A percentile compares a stretch with the other conserved stretches of the same genome.
phyloP scores from a whole-genome alignment of 177 flowering plant species.

The Telopea speciosissima region DNA sequence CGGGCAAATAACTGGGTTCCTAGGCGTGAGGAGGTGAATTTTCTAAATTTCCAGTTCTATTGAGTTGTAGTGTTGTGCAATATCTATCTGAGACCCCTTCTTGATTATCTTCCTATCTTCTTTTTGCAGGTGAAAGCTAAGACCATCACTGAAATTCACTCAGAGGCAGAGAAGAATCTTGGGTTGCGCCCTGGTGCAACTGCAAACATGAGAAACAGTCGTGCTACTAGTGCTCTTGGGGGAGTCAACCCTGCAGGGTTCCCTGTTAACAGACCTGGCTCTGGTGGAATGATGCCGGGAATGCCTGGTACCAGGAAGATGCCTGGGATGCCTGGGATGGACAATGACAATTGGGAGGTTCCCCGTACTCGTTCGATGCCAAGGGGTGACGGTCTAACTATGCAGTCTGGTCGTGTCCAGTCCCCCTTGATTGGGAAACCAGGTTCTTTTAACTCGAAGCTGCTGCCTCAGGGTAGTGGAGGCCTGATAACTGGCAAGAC shows the following conservation, averaged over 20 bases:
- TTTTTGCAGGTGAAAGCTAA: conserved; percentile 72
- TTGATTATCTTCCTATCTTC: background rate
- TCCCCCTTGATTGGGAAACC: conserved; percentile 43
- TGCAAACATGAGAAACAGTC: conserved; percentile 52
- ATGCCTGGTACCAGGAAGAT: conserved; percentile 90
- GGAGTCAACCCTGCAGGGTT: conserved; percentile 54
- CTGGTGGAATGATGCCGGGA: conserved; percentile 98
- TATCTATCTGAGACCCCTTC: background rate
- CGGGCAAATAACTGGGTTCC: conserved; percentile 90
- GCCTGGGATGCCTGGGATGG: conserved; percentile 88
- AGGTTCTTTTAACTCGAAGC: conserved; percentile 43
- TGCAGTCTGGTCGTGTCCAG: conserved; percentile 42
- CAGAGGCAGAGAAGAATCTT: conserved; percentile 88
- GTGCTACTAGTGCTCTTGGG: conserved; percentile 42
- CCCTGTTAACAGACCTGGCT: conserved; percentile 66
- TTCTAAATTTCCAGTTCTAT: conserved; percentile 6
- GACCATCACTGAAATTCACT: conserved; percentile 85
- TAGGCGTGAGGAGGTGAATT: conserved; percentile 79
- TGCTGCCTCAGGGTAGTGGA: conserved; percentile 74
- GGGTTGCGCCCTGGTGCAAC: conserved; percentile 83
- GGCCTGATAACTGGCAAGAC: conserved; percentile 50
- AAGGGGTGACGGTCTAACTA: conserved; percentile 34
- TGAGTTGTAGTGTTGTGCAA: background rate
- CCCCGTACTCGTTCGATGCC: conserved; percentile 57
- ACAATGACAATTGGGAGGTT: conserved; percentile 88